Evolutionary conservation across 169 alveolate species (phyloP), one percentile per base, ranked within the genome.

Genomic region (Cytauxzoon felis): DNA sequence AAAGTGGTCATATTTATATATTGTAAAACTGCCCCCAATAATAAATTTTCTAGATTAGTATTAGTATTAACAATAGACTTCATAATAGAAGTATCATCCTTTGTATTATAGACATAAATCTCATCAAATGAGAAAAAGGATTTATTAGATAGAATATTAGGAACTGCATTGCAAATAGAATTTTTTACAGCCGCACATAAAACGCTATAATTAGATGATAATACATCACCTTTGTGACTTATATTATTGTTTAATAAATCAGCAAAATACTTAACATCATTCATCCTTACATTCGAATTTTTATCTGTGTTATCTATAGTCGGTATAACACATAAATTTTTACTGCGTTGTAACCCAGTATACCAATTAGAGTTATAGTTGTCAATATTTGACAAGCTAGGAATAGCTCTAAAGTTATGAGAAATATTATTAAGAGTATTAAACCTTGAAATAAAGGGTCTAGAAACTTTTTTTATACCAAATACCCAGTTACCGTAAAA

Each of bases 1-100:
- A 41, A 57, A 0, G 34, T 32, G 3, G 84, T 73, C 62, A 64
- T 41, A 21, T 34, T 65, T 5, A 73, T n/a, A 26, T 62, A 73
- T 7, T 34, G 2, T 8, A 18, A 32, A 2, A 61, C n/a, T 5
- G 63, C 47, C 3, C 71, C 70, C 11, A 63, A 32, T 2, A 73
- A 11, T 5, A 79, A 63, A 51, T 21, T 53, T 23, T 73, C 84
- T 16, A 59, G 34, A 21, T 64, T 9, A 26, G 13, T 51, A n/a
- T 1, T 32, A 1, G 38, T 19, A 38, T 5, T 43, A 4, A 5
- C 58, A 8, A 16, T 30, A 43, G 57, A 48, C 13, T 48, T n/a
- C 11, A 48, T n/a, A 13, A 11, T 13, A 13, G 13, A 13, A 13
- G 57, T 13, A 48, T 13, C 57, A 48, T n/a, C 57, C 18, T 11